Evolutionary conservation across 1,284 basidiomycete species (phyloP), one percentile per base, ranked within the genome.

Genomic region (Laetiporus sulphureus): DNA sequence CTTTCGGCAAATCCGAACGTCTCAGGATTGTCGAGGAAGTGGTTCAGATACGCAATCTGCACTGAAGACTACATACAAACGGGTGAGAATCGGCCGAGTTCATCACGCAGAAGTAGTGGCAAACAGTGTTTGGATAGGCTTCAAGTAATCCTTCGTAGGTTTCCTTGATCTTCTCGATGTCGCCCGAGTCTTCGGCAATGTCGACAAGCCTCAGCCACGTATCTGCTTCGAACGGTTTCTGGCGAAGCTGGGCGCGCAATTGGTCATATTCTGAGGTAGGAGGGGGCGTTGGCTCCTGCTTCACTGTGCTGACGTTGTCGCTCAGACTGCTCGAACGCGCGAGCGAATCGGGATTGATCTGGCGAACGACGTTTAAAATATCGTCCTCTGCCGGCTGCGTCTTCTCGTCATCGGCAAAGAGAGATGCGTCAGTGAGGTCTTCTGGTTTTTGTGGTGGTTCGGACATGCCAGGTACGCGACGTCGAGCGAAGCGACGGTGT

Each of bases 41-140:
- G 83, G 44, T 79, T 80, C 57, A 93, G 75, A 58, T 92, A 93
- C 20, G 83, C 80, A 48, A 88, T 83, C 64, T 90, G 85, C 0
- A 79, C 81, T 10, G 78, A 73, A 12, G 81, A 74, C 85, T 87
- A 48, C 48, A 52, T 35, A 45, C 51, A 54, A 35, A 34, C n/a
- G n/a, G n/a, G 19, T 19, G 47, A 41, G 38, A 35, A 33, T 18
- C 36, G 18, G 38, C 20, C 30, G 37, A 36, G 38, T 16, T 15
- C 41, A 15, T 21, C 40, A 46, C 41, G 49, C 44, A 40, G n/a
- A 48, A 47, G 44, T 32, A 57, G 35, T 52, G 53, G 68, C 73
- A 65, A 65, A 87, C 85, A 50, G 80, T 85, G 62, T 89, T 87
- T 12, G 88, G 88, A 58, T 85, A 91, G 40, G 77, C 74, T 48